Percentiles rank a stretch among this genome's conserved stretches.
Evolutionary conservation across 1,284 basidiomycete species (phyloP).

Genomic region (Clitocybe nebularis): DNA sequence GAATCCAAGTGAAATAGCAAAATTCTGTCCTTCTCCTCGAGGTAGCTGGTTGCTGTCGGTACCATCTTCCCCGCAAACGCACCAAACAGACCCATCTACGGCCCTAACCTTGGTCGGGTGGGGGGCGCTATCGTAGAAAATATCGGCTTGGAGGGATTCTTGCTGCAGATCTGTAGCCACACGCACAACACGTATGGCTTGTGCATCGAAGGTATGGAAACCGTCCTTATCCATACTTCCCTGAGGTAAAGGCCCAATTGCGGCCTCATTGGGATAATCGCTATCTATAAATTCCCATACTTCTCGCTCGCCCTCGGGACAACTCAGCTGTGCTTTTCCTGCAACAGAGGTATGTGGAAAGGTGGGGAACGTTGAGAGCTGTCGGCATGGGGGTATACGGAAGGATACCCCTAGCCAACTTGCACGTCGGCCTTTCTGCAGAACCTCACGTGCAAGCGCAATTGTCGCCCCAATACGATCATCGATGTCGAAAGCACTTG

Average conservation of each 20-base stretch:
- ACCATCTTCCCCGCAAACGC: not conserved
- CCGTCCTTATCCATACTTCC: not conserved
- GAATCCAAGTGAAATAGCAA: not conserved
- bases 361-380: not conserved
- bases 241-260: not conserved
- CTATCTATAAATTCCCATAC: not conserved
- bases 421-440: constrained; percentile 1
- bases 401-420: constrained; percentile 1
- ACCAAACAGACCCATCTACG: not conserved
- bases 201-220: not conserved
- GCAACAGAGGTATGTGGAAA: not conserved
- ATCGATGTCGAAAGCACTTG: not conserved
- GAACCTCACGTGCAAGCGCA: not conserved
- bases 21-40: not conserved
- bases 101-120: not conserved
- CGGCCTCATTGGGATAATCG: not conserved
- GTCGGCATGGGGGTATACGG: not conserved
- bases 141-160: not conserved
- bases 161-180: too few relatives aligned
- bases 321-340: not conserved
- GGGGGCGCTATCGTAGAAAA: not conserved
- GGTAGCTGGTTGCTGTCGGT: not conserved
- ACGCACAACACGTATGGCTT: not conserved
- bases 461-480: constrained; percentile 3
- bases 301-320: not conserved